Evolutionary conservation across 306 rosid species (phyloP).

Genomic region (Heteromeles arbutifolia): DNA sequence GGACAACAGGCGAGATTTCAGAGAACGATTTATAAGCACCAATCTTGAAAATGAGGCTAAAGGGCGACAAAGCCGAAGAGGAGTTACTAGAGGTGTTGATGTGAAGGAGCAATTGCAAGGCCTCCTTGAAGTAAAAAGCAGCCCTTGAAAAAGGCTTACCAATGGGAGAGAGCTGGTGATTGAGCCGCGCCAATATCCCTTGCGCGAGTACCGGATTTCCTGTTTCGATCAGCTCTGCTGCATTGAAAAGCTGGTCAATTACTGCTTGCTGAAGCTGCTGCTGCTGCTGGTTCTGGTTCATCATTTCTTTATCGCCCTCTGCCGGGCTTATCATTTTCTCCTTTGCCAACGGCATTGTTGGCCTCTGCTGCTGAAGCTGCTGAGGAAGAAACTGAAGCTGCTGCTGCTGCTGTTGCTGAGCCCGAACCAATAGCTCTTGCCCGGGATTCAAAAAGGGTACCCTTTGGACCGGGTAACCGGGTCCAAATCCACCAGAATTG

Average conservation of each 20-base stretch:
- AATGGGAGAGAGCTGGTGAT: conserved; percentile 91
- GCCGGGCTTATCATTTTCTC: conserved; percentile 41
- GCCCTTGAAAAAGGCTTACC: conserved; percentile 97
- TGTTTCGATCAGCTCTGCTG: conserved; percentile 79
- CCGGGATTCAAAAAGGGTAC: conserved; percentile 39
- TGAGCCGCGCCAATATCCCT: conserved; percentile 99
- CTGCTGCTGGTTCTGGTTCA: conserved; percentile 14
- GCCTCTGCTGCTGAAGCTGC: conserved; percentile 47
- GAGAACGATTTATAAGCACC: conserved; percentile 86
- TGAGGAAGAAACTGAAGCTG: conserved; percentile 59
- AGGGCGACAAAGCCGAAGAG: conserved; percentile 43
- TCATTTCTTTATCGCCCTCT: conserved; percentile 37
- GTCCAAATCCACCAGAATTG: conserved; percentile 39
- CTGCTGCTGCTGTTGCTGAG: conserved; percentile 39
- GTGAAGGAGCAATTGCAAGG: conserved; percentile 54
- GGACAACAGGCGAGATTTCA: conserved; percentile 80
- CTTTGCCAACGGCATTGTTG: conserved; percentile 32
- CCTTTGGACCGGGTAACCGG: conserved; percentile 35
- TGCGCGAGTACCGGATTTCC: conserved; percentile 86
- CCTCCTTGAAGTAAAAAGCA: conserved; percentile 85
- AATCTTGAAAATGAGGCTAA: conserved; percentile 57
- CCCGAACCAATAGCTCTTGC: conserved; percentile 36
- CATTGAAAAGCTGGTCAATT: conserved; percentile 64
- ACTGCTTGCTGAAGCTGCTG: conserved; percentile 63
- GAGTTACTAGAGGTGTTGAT: conserved; percentile 25